Evolutionary conservation across 768 basidiomycete genomes (phyloP).

Genomic region (Phanerochaete carnosa): DNA sequence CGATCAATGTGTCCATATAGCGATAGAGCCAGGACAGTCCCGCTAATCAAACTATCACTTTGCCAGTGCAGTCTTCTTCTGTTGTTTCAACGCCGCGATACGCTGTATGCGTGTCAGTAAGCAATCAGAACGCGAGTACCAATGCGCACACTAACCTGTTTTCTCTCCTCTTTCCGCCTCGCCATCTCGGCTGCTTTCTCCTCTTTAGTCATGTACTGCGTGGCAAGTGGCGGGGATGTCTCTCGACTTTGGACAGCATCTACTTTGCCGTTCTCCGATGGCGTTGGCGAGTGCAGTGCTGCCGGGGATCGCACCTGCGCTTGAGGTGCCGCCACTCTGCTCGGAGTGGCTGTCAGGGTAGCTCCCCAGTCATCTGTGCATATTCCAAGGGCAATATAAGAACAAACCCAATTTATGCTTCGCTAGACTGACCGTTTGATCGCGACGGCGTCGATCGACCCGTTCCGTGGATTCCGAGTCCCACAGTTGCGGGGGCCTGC

Average conservation of each 20-base stretch:
- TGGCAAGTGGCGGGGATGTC: conserved; percentile 17
- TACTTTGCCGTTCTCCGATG: conserved; percentile 18
- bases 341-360: neutral
- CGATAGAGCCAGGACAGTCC: neutral
- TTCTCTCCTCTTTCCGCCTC: conserved; percentile 86
- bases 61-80: neutral
- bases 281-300: conserved; percentile 14
- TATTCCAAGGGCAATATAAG: neutral
- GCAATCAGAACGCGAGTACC: neutral
- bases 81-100: conserved; percentile 41
- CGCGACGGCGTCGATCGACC: neutral
- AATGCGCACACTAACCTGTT: conserved; percentile 54
- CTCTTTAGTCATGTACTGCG: conserved; percentile 68
- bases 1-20: neutral
- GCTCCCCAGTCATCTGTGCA: conserved; percentile 9
- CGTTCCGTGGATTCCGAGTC: neutral
- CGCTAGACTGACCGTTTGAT: neutral
- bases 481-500: conserved; percentile 18
- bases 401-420: neutral
- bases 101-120: conserved; percentile 41
- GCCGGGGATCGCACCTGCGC: neutral
- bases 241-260: conserved; percentile 12
- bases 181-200: conserved; percentile 95
- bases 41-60: neutral
- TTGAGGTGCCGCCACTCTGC: neutral